A percentile compares a stretch with the other conserved stretches of the same genome.
Conservation (phyloP, 257 asterid species). For the Fraxinus anomala region DNA sequence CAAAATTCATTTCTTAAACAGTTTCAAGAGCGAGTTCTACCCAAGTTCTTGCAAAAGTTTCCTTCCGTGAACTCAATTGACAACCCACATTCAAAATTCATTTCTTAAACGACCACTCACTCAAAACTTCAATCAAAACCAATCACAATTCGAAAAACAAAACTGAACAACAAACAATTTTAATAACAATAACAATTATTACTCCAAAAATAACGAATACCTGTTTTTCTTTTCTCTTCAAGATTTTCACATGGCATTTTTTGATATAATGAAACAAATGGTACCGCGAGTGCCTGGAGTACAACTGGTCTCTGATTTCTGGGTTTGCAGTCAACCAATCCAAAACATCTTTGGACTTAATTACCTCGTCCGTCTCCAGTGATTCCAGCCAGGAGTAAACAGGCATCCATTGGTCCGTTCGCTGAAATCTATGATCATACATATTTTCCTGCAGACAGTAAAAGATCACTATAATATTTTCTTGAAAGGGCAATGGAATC, state of each 20-base stretch:
- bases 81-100: background rate
- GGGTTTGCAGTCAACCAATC: conserved; percentile 83
- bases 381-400: conserved; percentile 89
- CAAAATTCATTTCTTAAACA: background rate
- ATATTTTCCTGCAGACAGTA: conserved; percentile 31
- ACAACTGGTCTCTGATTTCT: conserved; percentile 70
- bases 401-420: conserved; percentile 97
- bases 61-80: background rate
- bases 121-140: background rate
- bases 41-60: background rate
- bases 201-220: conserved; percentile 29
- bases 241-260: conserved; percentile 86
- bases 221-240: conserved; percentile 83
- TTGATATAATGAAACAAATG: conserved; percentile 92
- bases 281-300: conserved; percentile 85
- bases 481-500: background rate
- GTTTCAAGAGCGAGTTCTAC: background rate
- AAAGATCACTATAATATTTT: background rate
- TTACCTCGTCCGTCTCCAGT: conserved; percentile 71
- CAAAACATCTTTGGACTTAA: conserved; percentile 74
- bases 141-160: background rate
- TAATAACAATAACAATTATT: background rate
- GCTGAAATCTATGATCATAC: conserved; percentile 88
- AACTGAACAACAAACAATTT: background rate
- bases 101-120: background rate